Evolutionary conservation across 208 protist genomes (phyloP).

Genomic region (Trichomonas gallinae): DNA sequence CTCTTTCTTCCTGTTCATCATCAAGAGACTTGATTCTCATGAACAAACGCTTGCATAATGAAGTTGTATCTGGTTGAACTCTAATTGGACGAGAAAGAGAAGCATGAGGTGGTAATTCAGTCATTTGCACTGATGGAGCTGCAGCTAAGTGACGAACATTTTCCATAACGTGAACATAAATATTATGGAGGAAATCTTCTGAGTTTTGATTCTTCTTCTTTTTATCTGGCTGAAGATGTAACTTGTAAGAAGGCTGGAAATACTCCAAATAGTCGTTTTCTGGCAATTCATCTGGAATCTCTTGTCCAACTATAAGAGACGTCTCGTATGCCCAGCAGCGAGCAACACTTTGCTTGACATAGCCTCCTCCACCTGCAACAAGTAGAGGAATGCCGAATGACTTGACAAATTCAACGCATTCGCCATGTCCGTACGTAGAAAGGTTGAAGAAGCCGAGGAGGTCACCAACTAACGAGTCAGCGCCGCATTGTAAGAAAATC

Average conservation of each 20-base stretch:
- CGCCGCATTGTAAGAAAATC: slow-evolving; percentile 95
- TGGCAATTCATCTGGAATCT: background rate
- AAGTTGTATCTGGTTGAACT: background rate
- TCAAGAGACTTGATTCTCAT: background rate
- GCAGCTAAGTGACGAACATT: background rate
- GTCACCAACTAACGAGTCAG: slow-evolving; percentile 88
- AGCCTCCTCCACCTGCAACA: slow-evolving; percentile 21
- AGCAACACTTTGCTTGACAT: slow-evolving; percentile 15
- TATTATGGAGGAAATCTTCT: background rate
- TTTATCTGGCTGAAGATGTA: slow-evolving; percentile 46
- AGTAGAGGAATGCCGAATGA: slow-evolving; percentile 20
- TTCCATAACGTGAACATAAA: background rate
- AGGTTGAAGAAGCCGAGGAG: slow-evolving; percentile 85
- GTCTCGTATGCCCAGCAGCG: slow-evolving; percentile 26
- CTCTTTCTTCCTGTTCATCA: background rate
- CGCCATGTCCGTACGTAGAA: slow-evolving; percentile 61
- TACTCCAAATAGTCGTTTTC: background rate
- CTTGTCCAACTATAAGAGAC: background rate
- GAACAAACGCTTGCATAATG: background rate
- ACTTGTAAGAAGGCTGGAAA: slow-evolving; percentile 36
- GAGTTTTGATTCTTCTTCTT: slow-evolving; percentile 58
- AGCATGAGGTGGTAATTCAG: background rate
- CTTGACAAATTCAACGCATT: slow-evolving; percentile 58
- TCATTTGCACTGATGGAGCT: slow-evolving; percentile 4
- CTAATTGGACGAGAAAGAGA: background rate